phyloP scores from a whole-genome alignment of 352 stramenopile genomes.

The Phytopythium cucurbitacearum region DNA sequence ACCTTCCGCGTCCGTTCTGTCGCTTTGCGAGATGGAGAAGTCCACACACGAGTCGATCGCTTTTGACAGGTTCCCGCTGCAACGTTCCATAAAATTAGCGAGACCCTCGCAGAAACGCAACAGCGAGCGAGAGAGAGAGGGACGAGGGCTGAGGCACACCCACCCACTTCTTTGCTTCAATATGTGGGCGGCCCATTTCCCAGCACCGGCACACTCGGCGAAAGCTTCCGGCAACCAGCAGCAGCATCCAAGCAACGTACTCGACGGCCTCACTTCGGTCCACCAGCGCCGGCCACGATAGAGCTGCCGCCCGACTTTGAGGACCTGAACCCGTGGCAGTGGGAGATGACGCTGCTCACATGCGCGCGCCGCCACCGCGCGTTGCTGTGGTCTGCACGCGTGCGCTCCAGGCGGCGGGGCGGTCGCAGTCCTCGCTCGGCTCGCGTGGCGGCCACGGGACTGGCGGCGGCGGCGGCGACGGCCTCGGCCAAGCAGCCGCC shows the following conservation, averaged over 20 bases:
- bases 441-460: conserved; percentile 7
- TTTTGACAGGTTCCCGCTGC: not conserved
- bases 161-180: not conserved
- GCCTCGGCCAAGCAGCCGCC: conserved; percentile 6
- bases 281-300: conserved; percentile 15
- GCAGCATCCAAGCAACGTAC: no score
- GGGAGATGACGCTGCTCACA: conserved; percentile 59
- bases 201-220: no score
- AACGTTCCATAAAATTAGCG: conserved; percentile 2
- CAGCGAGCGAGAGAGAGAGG: no score
- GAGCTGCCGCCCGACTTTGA: conserved; percentile 25
- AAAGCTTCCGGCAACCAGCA: no score
- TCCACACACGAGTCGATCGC: not conserved
- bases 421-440: conserved; percentile 5
- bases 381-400: conserved; percentile 34
- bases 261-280: not conserved
- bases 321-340: conserved; percentile 34
- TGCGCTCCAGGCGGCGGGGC: conserved; percentile 9
- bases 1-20: no score
- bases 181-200: not conserved
- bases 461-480: conserved; percentile 5
- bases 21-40: no score
- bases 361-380: conserved; percentile 47
- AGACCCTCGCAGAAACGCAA: conserved; percentile 1
- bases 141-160: no score